Base-by-base conservation (phyloP, 2,329 filamentous ascomycete species). In the Exophiala sp. region DNA sequence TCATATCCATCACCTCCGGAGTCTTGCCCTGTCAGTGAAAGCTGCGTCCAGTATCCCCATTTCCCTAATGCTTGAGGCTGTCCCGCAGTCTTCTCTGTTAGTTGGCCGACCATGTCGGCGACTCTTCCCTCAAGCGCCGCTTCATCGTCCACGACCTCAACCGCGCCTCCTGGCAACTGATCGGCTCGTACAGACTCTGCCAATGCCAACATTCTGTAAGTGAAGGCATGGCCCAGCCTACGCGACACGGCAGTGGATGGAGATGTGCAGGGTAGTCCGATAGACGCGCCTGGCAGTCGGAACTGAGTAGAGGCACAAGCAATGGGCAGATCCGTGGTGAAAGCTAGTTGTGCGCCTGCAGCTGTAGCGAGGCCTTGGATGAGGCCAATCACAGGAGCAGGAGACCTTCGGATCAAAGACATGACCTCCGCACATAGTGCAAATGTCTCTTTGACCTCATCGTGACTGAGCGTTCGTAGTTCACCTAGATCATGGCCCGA, bases 391-490 rank as follows among this genome's bases (percentile, higher is more conserved):
- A 60, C 58, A 3, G 58, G 58, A 9, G 49, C 56, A n/a, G 58
- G 58, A 18, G 56, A 58, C 18, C 58, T 49, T 35, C 56, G 32
- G 38, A 60, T 60, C 34, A 60, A 39, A 16, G 50, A 56, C 56
- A 60, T 60, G 32, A 60, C 56, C 40, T 60, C 58, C 14, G 56
- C 58, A 24, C 58, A 60, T 13, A 60, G 44, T n/a, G 50, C 52
- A 38, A 60, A 60, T 3, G 58, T 57, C 49, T 60, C 56, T 34
- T 59, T 60, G 44, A 60, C 58, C 24, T 58, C 55, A 13, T 58
- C 58, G 24, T 60, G 49, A 18, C 55, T 46, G 24, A 60, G 35
- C 10, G 48, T 50, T 16, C 55, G 41, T 18, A 60, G 44, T 39
- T 60, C 56, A 10, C 50, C 50, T 14, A 60, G 44, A 43, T 60